Percentiles rank a stretch among this genome's conserved stretches.
These are phyloP conservation scores for Rhizophagus prolifer DNA, from an alignment of 192 early-diverging fungal species.

Conservation along the genomic window DNA sequence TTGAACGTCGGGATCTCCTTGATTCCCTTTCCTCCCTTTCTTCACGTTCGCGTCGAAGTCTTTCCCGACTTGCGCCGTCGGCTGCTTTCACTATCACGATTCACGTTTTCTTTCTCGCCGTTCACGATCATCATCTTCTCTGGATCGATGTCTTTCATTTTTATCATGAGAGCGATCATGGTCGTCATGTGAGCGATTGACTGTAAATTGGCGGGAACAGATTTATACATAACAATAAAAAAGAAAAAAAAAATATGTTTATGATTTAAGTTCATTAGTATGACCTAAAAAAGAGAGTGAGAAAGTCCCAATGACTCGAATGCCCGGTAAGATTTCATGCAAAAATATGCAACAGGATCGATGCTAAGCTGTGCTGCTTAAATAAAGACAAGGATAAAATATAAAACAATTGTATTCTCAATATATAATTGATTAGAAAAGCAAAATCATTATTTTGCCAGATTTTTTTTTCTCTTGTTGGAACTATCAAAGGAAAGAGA, in stretches of 20 bases:
- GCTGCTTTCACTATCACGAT: conserved; percentile 34
- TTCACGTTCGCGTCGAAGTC: conserved; percentile 38
- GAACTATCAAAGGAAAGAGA: conserved; percentile 28
- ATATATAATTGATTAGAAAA: conserved; percentile 16
- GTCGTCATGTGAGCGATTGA: conserved; percentile 8
- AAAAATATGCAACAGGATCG: conserved; percentile 28
- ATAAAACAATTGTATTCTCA: background rate
- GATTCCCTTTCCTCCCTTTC: conserved; percentile 45
- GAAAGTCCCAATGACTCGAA: conserved; percentile 19
- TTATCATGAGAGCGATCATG: conserved; percentile 38
- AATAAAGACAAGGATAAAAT: conserved; percentile 22
- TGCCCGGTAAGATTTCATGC: conserved; percentile 18
- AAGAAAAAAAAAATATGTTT: conserved; percentile 22
- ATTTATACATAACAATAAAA: conserved; percentile 11
- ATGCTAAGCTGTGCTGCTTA: conserved; percentile 30
- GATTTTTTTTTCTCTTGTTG: conserved; percentile 27
- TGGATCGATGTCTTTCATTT: conserved; percentile 34
- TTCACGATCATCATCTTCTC: conserved; percentile 39
- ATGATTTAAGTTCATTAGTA: conserved; percentile 30
- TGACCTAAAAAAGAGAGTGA: conserved; percentile 31
- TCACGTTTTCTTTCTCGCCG: conserved; percentile 39
- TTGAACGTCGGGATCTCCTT: conserved; percentile 45
- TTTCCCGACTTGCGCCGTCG: conserved; percentile 36
- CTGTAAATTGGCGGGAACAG: background rate
- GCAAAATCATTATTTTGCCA: background rate